Conservation (phyloP, 352 stramenopile species). For the Phytophthora megakarya region DNA sequence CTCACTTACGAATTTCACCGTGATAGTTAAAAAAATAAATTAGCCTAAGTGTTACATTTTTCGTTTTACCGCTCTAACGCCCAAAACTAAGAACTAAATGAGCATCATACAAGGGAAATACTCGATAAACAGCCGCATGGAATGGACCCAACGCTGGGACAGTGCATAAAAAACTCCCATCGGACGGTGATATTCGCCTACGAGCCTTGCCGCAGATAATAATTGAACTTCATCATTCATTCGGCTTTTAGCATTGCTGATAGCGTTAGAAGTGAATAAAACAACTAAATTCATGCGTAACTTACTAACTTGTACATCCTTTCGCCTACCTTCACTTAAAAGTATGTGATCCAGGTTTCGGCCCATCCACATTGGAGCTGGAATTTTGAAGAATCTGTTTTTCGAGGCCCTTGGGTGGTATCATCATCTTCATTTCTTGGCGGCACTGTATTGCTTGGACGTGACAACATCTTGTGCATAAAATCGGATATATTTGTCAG, state of each 20-base stretch:
- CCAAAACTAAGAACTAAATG: too few relatives aligned
- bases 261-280: too few relatives aligned
- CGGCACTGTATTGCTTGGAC: background rate
- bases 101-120: too few relatives aligned
- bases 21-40: too few relatives aligned
- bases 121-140: too few relatives aligned
- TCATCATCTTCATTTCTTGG: background rate
- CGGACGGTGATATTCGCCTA: slow-evolving; percentile 10
- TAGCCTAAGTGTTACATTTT: too few relatives aligned
- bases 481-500: background rate
- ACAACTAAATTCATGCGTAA: background rate
- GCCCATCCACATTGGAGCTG: background rate
- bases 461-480: background rate
- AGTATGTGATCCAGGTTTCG: background rate
- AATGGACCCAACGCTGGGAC: too few relatives aligned
- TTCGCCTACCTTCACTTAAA: background rate
- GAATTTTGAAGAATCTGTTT: background rate
- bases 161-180: too few relatives aligned
- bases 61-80: too few relatives aligned
- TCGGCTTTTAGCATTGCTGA: background rate
- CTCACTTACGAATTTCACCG: too few relatives aligned
- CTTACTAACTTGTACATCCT: background rate
- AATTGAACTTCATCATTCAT: background rate
- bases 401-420: background rate
- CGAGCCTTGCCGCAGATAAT: background rate